Conservation (phyloP, 129 eudicot genomes). For the Saposhnikovia divaricata region DNA sequence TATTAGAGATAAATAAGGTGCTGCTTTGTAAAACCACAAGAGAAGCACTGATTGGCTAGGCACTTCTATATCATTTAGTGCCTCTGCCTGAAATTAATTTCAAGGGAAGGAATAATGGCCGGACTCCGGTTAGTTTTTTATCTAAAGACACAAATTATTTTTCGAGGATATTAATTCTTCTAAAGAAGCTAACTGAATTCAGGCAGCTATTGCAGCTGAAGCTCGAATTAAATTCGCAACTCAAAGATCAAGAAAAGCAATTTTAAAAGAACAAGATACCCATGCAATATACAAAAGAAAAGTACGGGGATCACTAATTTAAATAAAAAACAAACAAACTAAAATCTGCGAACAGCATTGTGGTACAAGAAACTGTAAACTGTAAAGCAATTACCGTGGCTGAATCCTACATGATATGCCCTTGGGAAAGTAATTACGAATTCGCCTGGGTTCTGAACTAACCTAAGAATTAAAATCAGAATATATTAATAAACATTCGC, state of each 20-base stretch:
- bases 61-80: not conserved
- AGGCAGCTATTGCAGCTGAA: not conserved
- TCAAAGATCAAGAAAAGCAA: not conserved
- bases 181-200: not conserved
- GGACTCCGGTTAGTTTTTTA: not conserved
- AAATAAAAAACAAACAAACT: not conserved
- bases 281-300: not conserved
- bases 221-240: not conserved
- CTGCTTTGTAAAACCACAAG: not conserved
- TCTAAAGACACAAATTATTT: not conserved
- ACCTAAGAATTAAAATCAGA: conserved; percentile 34
- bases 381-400: conserved; percentile 70
- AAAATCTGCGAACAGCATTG: not conserved
- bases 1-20: not conserved
- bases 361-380: not conserved
- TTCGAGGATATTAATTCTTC: not conserved
- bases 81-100: not conserved
- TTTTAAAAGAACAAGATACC: not conserved
- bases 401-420: conserved; percentile 97
- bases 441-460: conserved; percentile 97
- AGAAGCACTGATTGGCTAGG: not conserved
- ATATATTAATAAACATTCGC: conserved; percentile 3
- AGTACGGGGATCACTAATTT: not conserved
- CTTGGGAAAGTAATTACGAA: conserved; percentile 96
- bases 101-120: not conserved